Conservation (phyloP, 805 yeast species). For the Aciculoconidium aculeatum region DNA sequence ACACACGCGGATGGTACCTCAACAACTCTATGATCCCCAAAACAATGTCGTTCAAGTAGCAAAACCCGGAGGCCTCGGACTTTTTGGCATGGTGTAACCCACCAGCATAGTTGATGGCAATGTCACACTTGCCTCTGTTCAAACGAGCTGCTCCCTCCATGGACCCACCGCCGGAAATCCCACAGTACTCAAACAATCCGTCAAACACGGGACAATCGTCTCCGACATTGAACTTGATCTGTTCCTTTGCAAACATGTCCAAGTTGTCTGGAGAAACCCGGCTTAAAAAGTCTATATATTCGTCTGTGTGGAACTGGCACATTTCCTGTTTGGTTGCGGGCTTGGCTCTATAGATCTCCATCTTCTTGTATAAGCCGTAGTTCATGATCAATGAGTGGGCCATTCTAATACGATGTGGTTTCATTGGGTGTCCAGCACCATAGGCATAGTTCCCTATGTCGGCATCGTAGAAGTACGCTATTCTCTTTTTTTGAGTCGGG, state of each 20-base stretch:
- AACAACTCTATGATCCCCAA: conserved; percentile 74
- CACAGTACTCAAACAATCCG: conserved; percentile 69
- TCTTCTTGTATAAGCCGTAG: conserved; percentile 91
- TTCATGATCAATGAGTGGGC: conserved; percentile 96
- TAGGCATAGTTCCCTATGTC: conserved; percentile 98
- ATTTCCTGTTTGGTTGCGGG: conserved; percentile 97
- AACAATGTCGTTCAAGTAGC: conserved; percentile 87
- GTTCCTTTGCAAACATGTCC: conserved; percentile 82
- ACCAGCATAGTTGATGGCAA: conserved; percentile 91
- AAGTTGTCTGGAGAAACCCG: conserved; percentile 90
- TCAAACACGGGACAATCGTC: conserved; percentile 86
- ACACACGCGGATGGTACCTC: conserved; percentile 77
- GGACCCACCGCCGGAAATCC: conserved; percentile 83
- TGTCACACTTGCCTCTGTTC: conserved; percentile 76
- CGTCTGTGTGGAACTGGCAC: conserved; percentile 98
- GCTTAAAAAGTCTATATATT: conserved; percentile 86
- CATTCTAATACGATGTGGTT: conserved; percentile 98
- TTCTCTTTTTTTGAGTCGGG: conserved; percentile 34
- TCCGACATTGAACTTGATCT: conserved; percentile 89
- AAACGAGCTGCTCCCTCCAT: conserved; percentile 85
- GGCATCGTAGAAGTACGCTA: conserved; percentile 46
- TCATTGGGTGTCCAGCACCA: conserved; percentile 99
- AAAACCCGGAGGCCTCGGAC: conserved; percentile 84
- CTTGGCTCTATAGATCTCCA: conserved; percentile 95
- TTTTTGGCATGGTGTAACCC: conserved; percentile 93